Evolutionary conservation across 495 filamentous ascomycete genomes (phyloP), one percentile per base, ranked within the genome.

Genomic region (Podospora anserina): DNA sequence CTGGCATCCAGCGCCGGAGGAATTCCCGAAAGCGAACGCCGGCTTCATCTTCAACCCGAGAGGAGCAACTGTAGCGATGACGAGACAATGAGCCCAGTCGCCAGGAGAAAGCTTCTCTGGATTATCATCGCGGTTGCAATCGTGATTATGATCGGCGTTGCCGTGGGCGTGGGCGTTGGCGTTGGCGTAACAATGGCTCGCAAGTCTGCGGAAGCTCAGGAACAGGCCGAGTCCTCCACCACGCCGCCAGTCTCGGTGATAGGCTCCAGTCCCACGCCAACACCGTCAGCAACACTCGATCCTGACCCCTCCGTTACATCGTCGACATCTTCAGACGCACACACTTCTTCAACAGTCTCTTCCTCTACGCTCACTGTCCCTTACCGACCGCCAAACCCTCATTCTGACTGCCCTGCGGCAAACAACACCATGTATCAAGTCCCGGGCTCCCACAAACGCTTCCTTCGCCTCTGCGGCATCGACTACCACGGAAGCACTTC

Each of bases 351-450:
- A 26, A 53, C 69, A 15, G n/a, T 66, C 15, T 69, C 74, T 18
- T 60, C 72, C 15, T 60, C 72, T 49, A 66, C 72, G 3, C 54
- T 61, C 2, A 26, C 57, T 20, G 30, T 49, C 16, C 68, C 65
- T 7, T 62, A 72, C 9, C 70, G 69, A 9, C 23, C 72, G 1
- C 74, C 67, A 6, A 30, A 26, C 18, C 68, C 67, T 19, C 73
- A 72, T 55, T 77, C 75, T 1, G 77, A 74, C 64, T 83, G 82
- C 60, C 80, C 80, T 0, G 73, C 69, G n/a, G 71, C 75, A n/a
- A 84, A 83, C 66, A 79, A 78, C 30, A 83, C 82, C 0, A 66
- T 78, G 3, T 83, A 82, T 64, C 57, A 72, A n/a, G 79, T 82
- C 6, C 79, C 81, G 1, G 76, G 77, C 20, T 80, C 80, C 6